A percentile compares a stretch with the other conserved stretches of the same genome.
Conservation (phyloP, 495 filamentous ascomycete genomes). For the Parathielavia hyrcaniae region DNA sequence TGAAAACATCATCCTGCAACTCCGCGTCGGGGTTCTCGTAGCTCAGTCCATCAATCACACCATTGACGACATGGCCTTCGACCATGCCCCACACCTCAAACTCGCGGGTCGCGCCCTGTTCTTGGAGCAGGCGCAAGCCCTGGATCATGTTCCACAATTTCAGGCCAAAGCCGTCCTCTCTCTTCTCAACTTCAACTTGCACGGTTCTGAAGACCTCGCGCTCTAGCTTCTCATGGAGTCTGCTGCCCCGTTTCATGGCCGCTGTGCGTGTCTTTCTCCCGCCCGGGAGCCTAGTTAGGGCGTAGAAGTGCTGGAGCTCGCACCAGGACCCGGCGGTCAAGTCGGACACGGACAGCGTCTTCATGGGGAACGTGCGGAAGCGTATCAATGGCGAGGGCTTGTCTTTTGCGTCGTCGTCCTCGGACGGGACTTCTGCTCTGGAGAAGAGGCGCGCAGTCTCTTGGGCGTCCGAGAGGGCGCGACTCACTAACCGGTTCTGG, state of each 20-base stretch:
- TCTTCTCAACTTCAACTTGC: conserved; percentile 59
- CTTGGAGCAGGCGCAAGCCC: conserved; percentile 67
- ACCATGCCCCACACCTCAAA: conserved; percentile 87
- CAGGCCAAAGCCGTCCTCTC: conserved; percentile 77
- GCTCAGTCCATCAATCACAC: conserved; percentile 81
- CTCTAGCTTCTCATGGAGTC: conserved; percentile 76
- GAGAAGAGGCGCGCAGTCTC: background rate
- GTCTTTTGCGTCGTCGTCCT: conserved; percentile 22
- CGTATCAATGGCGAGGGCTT: conserved; percentile 51
- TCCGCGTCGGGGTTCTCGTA: conserved; percentile 67
- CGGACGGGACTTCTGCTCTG: conserved; percentile 1
- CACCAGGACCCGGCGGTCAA: conserved; percentile 88
- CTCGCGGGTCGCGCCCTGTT: conserved; percentile 78
- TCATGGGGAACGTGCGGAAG: conserved; percentile 70
- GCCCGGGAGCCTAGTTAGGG: conserved; percentile 57
- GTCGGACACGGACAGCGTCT: conserved; percentile 84
- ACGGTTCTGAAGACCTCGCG: conserved; percentile 76
- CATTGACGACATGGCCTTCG: conserved; percentile 77
- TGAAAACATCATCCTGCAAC: conserved; percentile 51
- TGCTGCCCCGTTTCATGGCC: conserved; percentile 76
- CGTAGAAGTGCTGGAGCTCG: conserved; percentile 89
- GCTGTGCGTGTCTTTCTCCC: conserved; percentile 67
- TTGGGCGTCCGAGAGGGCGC: conserved; percentile 27
- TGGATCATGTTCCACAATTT: conserved; percentile 89
- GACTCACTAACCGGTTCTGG: conserved; percentile 60